Evolutionary conservation across 768 basidiomycete species (phyloP).

Genomic region (Lactarius sp.): DNA sequence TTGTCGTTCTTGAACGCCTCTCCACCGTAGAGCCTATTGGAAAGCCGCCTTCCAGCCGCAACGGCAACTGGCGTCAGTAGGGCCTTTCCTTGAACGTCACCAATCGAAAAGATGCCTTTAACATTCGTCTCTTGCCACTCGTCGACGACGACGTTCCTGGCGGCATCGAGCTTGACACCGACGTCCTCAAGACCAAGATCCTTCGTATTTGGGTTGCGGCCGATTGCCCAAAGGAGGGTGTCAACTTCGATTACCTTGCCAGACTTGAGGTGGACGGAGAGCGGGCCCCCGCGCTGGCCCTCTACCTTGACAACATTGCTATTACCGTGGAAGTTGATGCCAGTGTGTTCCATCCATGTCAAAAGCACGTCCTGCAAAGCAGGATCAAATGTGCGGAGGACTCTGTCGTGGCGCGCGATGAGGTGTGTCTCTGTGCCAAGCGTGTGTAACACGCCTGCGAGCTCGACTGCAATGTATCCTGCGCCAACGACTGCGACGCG

Average conservation of each 20-base stretch:
- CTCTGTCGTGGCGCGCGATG: conserved; percentile 83
- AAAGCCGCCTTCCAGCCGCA: conserved; percentile 84
- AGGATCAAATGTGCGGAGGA: conserved; percentile 91
- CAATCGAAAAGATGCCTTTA: conserved; percentile 71
- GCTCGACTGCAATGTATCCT: conserved; percentile 96
- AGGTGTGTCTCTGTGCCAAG: conserved; percentile 91
- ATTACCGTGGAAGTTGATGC: conserved; percentile 80
- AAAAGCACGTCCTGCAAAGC: conserved; percentile 77
- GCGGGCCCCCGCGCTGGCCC: conserved; percentile 61
- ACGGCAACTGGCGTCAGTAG: conserved; percentile 96
- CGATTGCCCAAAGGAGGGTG: conserved; percentile 89
- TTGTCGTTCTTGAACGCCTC: conserved; percentile 84
- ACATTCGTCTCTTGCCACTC: conserved; percentile 84
- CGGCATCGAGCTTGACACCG: conserved; percentile 68
- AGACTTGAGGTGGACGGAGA: conserved; percentile 71
- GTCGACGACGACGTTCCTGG: conserved; percentile 85
- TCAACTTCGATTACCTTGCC: conserved; percentile 84
- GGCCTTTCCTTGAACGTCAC: conserved; percentile 90
- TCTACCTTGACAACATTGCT: conserved; percentile 73
- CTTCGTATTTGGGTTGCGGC: conserved; percentile 76
- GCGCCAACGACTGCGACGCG: conserved; percentile 94
- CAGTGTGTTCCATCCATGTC: conserved; percentile 91
- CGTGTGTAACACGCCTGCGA: conserved; percentile 89
- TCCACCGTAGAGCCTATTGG: conserved; percentile 88
- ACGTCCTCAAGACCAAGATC: conserved; percentile 71